Conservation (phyloP, 306 rosid genomes). For the Datisca glomerata region DNA sequence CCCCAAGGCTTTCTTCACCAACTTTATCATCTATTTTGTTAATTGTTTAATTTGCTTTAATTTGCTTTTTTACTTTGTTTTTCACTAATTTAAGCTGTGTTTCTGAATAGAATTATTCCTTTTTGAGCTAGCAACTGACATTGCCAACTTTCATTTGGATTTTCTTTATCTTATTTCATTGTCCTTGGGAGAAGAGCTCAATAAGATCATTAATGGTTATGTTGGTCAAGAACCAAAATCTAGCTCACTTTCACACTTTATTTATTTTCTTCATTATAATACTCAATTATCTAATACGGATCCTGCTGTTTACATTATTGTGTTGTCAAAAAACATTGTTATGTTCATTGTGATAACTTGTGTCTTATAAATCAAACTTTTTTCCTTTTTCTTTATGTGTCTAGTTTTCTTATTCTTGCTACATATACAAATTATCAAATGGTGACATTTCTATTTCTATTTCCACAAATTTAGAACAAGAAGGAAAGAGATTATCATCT, state of each 20-base stretch:
- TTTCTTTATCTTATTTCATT: slow-evolving; percentile 36
- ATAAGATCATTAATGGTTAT: slow-evolving; percentile 23
- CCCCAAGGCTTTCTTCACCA: slow-evolving; percentile 22
- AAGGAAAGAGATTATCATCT: no score
- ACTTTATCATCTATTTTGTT: slow-evolving; percentile 11
- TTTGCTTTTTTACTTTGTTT: slow-evolving; percentile 14
- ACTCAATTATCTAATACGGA: slow-evolving; percentile 7
- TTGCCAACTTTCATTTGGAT: slow-evolving; percentile 52
- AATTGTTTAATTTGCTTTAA: slow-evolving; percentile 1
- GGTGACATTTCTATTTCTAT: no score
- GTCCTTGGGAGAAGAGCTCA: slow-evolving; percentile 46
- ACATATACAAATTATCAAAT: no score
- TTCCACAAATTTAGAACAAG: no score
- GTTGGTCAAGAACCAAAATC: slow-evolving; percentile 55
- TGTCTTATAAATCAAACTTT: no score
- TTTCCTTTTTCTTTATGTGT: no score
- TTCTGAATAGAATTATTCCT: background rate
- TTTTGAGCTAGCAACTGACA: slow-evolving; percentile 44
- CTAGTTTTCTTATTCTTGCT: no score
- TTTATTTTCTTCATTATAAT: slow-evolving; percentile 4
- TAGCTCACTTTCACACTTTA: slow-evolving; percentile 27
- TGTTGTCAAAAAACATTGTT: no score
- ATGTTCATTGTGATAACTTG: no score
- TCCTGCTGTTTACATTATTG: no score
- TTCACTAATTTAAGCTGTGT: background rate